Conservation (phyloP, 2,329 filamentous ascomycete genomes). For the Sarocladium strictum region DNA sequence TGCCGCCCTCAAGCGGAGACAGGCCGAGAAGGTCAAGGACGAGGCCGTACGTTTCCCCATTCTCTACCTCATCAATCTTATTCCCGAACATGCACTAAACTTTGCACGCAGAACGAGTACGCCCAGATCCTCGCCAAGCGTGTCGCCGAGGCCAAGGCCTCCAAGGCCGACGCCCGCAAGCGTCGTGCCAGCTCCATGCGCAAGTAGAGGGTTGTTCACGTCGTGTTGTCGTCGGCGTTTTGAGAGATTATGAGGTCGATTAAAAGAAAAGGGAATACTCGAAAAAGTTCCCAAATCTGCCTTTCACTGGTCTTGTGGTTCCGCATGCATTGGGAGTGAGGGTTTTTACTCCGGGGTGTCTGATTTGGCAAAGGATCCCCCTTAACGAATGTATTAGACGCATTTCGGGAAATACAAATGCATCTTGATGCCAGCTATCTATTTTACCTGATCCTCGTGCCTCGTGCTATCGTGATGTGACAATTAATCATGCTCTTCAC, state of each 20-base stretch:
- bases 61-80: neutral
- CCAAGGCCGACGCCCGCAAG: constrained; percentile 93
- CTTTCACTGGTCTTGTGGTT: constrained; percentile 25
- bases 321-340: constrained; percentile 37
- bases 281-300: constrained; percentile 17
- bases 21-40: constrained; percentile 95
- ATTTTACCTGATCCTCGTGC: too few species aligned
- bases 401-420: constrained; percentile 29
- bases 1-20: constrained; percentile 96
- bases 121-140: constrained; percentile 94
- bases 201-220: constrained; percentile 55
- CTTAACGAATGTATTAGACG: constrained; percentile 32
- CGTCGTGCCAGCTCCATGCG: constrained; percentile 91
- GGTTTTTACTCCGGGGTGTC: constrained; percentile 19
- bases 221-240: constrained; percentile 4
- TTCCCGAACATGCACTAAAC: constrained; percentile 27
- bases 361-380: constrained; percentile 9
- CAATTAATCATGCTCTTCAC: too few species aligned
- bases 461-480: too few species aligned
- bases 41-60: constrained; percentile 72
- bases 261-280: constrained; percentile 27
- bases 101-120: constrained; percentile 77
- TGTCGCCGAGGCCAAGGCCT: constrained; percentile 90
- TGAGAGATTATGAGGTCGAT: constrained; percentile 5
- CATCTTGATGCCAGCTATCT: constrained; percentile 18